Evolutionary conservation across 208 protist species (phyloP).

Genomic region (Acanthamoeba sp.): DNA sequence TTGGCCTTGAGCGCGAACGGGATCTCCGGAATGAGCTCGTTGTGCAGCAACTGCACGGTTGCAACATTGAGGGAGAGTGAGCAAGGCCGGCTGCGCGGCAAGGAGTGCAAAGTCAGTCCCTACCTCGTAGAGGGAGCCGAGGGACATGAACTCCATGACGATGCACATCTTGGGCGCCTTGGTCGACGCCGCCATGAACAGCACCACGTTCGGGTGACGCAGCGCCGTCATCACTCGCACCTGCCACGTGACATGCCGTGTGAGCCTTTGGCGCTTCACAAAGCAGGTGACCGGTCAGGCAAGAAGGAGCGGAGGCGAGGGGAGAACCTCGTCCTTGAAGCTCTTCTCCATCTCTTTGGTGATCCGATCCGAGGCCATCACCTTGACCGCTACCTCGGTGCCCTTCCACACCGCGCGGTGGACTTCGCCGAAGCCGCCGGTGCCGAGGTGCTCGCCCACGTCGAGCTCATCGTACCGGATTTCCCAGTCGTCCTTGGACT

Average conservation of each 20-base stretch:
- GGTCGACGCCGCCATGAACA: slow-evolving; percentile 84
- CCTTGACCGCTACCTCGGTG: slow-evolving; percentile 65
- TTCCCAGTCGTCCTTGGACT: slow-evolving; percentile 9
- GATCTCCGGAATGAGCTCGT: slow-evolving; percentile 19
- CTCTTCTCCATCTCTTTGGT: slow-evolving; percentile 37
- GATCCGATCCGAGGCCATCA: not conserved
- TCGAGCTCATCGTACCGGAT: slow-evolving; percentile 20
- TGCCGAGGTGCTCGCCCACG: slow-evolving; percentile 18
- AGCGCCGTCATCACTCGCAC: slow-evolving; percentile 81
- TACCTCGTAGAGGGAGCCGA: slow-evolving; percentile 31
- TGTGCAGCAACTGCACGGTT: slow-evolving; percentile 10
- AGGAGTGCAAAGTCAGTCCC: not conserved
- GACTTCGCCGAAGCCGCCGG: slow-evolving; percentile 17
- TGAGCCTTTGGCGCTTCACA: not conserved
- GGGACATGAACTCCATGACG: slow-evolving; percentile 63
- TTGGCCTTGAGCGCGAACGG: slow-evolving; percentile 61
- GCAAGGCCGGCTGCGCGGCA: not conserved
- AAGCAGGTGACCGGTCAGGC: no score
- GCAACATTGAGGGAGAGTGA: not conserved
- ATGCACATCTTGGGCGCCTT: slow-evolving; percentile 72
- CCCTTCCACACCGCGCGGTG: not conserved
- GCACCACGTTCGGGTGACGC: slow-evolving; percentile 84
- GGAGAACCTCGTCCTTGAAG: slow-evolving; percentile 36
- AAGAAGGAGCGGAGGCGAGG: no score
- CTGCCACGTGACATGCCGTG: not conserved